These are phyloP conservation scores for Phytophthora colocasiae DNA, from an alignment of 352 stramenopile species.

Conservation along the genomic window DNA sequence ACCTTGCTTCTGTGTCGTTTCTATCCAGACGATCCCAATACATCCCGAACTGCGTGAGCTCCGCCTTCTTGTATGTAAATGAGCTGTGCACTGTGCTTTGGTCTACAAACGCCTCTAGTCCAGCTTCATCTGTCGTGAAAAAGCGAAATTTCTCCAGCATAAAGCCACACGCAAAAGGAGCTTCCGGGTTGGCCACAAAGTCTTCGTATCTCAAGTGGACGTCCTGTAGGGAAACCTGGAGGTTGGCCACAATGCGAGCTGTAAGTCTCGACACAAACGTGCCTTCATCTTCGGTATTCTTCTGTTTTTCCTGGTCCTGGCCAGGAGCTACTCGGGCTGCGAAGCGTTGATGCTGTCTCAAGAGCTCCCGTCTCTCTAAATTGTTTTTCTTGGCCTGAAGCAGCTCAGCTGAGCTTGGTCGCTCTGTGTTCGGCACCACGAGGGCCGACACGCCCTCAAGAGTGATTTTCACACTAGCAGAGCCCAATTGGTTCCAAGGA, in stretches of 20 bases:
- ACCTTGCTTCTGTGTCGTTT: conserved; percentile 23
- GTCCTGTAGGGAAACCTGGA: conserved; percentile 77
- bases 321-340: conserved; percentile 44
- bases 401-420: conserved; percentile 58
- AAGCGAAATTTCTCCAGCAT: conserved; percentile 75
- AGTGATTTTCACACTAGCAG: conserved; percentile 75
- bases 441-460: conserved; percentile 80
- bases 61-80: conserved; percentile 75
- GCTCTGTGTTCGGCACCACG: conserved; percentile 66
- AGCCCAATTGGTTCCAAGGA: conserved; percentile 87
- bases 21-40: conserved; percentile 76
- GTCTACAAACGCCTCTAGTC: conserved; percentile 74
- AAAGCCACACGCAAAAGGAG: conserved; percentile 75
- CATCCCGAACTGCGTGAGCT: conserved; percentile 51
- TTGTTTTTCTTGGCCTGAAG: conserved; percentile 65
- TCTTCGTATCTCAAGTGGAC: conserved; percentile 87
- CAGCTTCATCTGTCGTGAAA: conserved; percentile 77
- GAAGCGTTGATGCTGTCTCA: conserved; percentile 76
- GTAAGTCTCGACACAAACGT: conserved; percentile 84
- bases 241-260: conserved; percentile 79
- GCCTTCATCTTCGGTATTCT: conserved; percentile 66
- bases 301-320: conserved; percentile 11
- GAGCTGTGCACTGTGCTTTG: conserved; percentile 39
- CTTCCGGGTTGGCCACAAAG: conserved; percentile 59
- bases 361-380: conserved; percentile 69